Conservation (phyloP, 2,329 filamentous ascomycete genomes). For the Venturia asperata region DNA sequence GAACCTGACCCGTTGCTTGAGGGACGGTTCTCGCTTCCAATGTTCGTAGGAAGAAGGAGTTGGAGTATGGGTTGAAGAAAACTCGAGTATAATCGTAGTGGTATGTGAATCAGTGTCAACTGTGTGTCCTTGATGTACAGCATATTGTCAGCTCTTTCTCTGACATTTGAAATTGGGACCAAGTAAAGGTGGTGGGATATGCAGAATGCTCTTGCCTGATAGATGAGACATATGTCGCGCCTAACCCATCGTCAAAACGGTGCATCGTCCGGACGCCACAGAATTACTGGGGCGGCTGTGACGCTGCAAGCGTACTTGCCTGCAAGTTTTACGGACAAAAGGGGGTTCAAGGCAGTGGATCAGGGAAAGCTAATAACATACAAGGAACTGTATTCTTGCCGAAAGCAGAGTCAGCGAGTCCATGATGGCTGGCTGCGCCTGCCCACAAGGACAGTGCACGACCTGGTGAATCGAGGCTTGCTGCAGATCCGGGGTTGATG, state of each 20-base stretch:
- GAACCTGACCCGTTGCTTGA: constrained; percentile 16
- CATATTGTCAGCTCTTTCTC: constrained; percentile 30
- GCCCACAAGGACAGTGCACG: neutral
- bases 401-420: constrained; percentile 8
- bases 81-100: constrained; percentile 64
- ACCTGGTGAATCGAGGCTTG: neutral
- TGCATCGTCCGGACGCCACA: constrained; percentile 1
- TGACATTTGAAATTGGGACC: neutral
- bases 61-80: constrained; percentile 85
- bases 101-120: constrained; percentile 85
- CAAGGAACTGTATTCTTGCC: constrained; percentile 11
- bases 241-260: neutral
- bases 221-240: neutral
- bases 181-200: neutral
- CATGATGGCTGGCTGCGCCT: neutral
- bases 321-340: neutral
- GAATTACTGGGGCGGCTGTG: constrained; percentile 3
- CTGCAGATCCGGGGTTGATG: constrained; percentile 1
- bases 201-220: neutral
- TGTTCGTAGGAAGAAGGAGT: constrained; percentile 61
- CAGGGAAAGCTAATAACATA: constrained; percentile 1
- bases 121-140: constrained; percentile 63
- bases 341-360: neutral
- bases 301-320: constrained; percentile 9
- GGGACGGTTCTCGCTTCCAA: constrained; percentile 32